These are phyloP conservation scores for Irpex rosettiformis DNA, from an alignment of 1,284 basidiomycete genomes.

Conservation along the genomic window DNA sequence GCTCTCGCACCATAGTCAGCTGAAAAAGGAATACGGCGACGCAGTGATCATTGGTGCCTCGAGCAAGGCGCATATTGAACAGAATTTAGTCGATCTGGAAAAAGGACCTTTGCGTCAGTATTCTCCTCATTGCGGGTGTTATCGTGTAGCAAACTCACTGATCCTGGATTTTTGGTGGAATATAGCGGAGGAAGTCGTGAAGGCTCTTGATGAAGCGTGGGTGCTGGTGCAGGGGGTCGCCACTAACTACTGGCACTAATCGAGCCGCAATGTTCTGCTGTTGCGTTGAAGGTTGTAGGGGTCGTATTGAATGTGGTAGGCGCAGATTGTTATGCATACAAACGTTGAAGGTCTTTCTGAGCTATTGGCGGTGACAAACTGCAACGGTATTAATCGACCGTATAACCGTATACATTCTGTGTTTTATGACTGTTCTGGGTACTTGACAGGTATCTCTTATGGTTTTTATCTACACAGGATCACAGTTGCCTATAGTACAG, in stretches of 20 bases:
- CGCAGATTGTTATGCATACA: no score
- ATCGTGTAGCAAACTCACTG: no score
- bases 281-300: not conserved
- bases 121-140: no score
- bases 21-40: slow-evolving; percentile 27
- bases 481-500: no score
- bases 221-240: slow-evolving; percentile 28
- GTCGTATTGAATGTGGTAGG: not conserved
- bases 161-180: not conserved
- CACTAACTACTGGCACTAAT: slow-evolving; percentile 18
- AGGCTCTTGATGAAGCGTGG: slow-evolving; percentile 36
- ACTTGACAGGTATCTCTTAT: no score
- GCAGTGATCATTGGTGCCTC: slow-evolving; percentile 15
- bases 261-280: not conserved
- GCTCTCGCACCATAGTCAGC: slow-evolving; percentile 27
- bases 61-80: slow-evolving; percentile 10
- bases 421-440: no score
- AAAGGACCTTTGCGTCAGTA: slow-evolving; percentile 53
- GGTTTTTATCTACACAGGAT: no score
- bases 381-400: no score
- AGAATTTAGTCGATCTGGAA: slow-evolving; percentile 50
- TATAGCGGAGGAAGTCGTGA: slow-evolving; percentile 33
- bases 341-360: no score
- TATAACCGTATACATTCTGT: no score
- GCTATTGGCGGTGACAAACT: no score